Percentiles rank a stretch among this genome's conserved stretches.
Conservation (phyloP, 805 yeast genomes). For the Debaryomyces castellii region DNA sequence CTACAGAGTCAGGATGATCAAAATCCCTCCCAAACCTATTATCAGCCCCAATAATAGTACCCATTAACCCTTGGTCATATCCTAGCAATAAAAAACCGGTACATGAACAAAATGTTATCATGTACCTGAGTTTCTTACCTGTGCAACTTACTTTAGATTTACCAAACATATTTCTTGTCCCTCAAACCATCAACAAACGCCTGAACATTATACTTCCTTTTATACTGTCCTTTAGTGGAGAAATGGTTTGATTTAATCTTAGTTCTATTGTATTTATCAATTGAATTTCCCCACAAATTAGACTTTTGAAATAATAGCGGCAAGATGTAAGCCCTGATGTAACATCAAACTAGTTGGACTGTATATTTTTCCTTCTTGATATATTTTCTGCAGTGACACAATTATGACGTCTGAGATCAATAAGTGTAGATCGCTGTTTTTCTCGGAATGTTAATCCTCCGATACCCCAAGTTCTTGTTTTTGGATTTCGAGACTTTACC, state of each 20-base stretch:
- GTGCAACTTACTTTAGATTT: conserved; percentile 4
- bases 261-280: not conserved
- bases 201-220: not conserved
- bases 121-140: conserved; percentile 7
- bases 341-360: not conserved
- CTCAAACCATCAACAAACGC: not conserved
- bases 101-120: conserved; percentile 11
- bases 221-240: not conserved
- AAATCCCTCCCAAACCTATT: conserved; percentile 4
- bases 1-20: conserved; percentile 5
- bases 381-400: not conserved
- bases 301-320: not conserved
- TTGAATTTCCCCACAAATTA: not conserved
- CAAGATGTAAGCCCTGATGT: not conserved
- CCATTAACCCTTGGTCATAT: conserved; percentile 10
- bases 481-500: not conserved
- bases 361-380: not conserved
- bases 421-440: not conserved
- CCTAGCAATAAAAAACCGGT: conserved; percentile 9
- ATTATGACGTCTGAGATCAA: not conserved
- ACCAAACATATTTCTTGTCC: not conserved
- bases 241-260: not conserved
- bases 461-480: not conserved
- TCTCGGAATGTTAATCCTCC: not conserved
- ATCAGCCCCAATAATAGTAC: conserved; percentile 8